A percentile compares a stretch with the other conserved stretches of the same genome.
Conservation (phyloP, 371 early-diverging fungal genomes). For the Apophysomyces variabilis region DNA sequence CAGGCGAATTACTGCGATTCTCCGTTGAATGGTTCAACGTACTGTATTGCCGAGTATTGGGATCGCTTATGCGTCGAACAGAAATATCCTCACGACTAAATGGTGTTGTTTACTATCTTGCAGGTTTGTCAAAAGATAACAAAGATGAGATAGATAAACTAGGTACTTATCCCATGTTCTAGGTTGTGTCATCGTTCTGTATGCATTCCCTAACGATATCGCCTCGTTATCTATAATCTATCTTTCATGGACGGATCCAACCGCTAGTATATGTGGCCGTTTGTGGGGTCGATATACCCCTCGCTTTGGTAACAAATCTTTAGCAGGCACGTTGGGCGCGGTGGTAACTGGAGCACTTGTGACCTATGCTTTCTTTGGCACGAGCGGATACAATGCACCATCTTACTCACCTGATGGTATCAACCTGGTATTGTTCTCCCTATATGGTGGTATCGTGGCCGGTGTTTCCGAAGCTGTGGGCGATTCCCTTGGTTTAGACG, state of each 20-base stretch:
- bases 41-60: conserved; percentile 47
- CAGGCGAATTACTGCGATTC: conserved; percentile 52
- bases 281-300: conserved; percentile 57
- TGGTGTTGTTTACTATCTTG: conserved; percentile 58
- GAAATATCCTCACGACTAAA: conserved; percentile 47
- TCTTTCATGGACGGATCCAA: conserved; percentile 61
- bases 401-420: conserved; percentile 20
- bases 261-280: conserved; percentile 55
- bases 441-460: conserved; percentile 55
- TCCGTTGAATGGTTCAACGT: conserved; percentile 48
- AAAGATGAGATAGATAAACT: neutral
- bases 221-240: conserved; percentile 60
- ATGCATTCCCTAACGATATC: conserved; percentile 50
- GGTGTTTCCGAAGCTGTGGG: conserved; percentile 50
- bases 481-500: conserved; percentile 43
- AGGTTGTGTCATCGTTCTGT: conserved; percentile 51
- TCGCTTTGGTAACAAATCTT: conserved; percentile 48
- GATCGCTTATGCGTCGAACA: conserved; percentile 55
- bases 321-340: conserved; percentile 57
- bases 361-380: conserved; percentile 45
- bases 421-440: conserved; percentile 23
- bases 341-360: conserved; percentile 42
- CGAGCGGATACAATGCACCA: conserved; percentile 19
- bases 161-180: neutral
- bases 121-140: conserved; percentile 33